A percentile compares a stretch with the other conserved stretches of the same genome.
Conservation (phyloP, 2,329 filamentous ascomycete species). For the Ceratocystis destructans region DNA sequence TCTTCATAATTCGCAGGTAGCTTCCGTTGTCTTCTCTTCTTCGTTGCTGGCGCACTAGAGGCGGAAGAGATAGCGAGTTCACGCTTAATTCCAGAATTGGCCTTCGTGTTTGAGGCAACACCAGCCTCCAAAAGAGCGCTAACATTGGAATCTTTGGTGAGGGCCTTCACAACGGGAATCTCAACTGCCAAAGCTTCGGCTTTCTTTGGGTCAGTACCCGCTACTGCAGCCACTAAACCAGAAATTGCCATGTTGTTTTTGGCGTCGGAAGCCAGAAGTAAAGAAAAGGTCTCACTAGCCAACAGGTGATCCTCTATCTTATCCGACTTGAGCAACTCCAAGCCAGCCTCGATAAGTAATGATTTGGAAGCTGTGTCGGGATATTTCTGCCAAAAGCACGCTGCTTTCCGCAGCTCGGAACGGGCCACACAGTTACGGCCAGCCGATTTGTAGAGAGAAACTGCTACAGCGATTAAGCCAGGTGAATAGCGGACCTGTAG, state of each 20-base stretch:
- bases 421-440: slow-evolving; percentile 60
- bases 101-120: slow-evolving; percentile 34
- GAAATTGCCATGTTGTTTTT: slow-evolving; percentile 58
- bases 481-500: slow-evolving; percentile 67
- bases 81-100: slow-evolving; percentile 34
- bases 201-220: slow-evolving; percentile 44
- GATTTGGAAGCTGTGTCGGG: slow-evolving; percentile 35
- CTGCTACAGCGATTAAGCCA: slow-evolving; percentile 65
- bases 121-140: slow-evolving; percentile 51
- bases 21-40: slow-evolving; percentile 46
- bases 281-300: slow-evolving; percentile 67
- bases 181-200: slow-evolving; percentile 40
- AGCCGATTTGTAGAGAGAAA: slow-evolving; percentile 65
- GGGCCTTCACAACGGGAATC: slow-evolving; percentile 47
- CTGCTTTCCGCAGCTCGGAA: slow-evolving; percentile 62
- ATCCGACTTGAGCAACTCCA: slow-evolving; percentile 64
- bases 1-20: slow-evolving; percentile 63
- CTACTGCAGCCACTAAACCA: slow-evolving; percentile 74
- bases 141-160: slow-evolving; percentile 48
- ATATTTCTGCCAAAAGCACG: slow-evolving; percentile 63
- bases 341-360: slow-evolving; percentile 68
- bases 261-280: slow-evolving; percentile 51
- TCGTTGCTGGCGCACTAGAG: slow-evolving; percentile 29
- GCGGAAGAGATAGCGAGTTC: slow-evolving; percentile 24
- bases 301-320: slow-evolving; percentile 51